Percentiles rank a stretch among this genome's conserved stretches.
Evolutionary conservation across 352 stramenopile genomes (phyloP).

Genomic region (Hyphochytrium catenoides): DNA sequence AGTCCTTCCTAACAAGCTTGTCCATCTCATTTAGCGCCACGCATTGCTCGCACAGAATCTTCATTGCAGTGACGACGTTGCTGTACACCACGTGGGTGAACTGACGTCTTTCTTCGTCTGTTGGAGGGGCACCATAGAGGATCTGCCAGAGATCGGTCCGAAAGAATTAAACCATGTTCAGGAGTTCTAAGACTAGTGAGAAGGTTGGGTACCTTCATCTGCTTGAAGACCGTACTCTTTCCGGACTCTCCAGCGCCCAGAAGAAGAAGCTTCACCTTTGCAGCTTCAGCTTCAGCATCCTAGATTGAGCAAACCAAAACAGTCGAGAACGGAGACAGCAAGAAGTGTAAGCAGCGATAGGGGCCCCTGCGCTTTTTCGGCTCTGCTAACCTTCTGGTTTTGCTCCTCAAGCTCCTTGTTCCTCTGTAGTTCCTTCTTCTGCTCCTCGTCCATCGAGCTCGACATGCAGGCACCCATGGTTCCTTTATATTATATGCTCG

Average conservation of each 20-base stretch:
- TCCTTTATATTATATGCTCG: too few relatives aligned
- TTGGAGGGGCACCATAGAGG: constrained; percentile 50
- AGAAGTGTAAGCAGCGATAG: too few relatives aligned
- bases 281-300: too few relatives aligned
- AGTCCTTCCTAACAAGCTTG: constrained; percentile 6
- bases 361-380: too few relatives aligned
- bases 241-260: constrained; percentile 79
- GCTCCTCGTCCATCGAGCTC: too few relatives aligned
- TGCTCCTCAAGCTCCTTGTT: too few relatives aligned
- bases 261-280: constrained; percentile 87
- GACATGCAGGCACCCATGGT: too few relatives aligned
- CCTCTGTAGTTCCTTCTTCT: constrained; percentile 10
- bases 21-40: constrained; percentile 26
- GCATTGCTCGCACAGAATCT: constrained; percentile 68
- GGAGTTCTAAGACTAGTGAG: background rate
- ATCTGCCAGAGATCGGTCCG: constrained; percentile 20
- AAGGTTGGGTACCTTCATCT: constrained; percentile 50
- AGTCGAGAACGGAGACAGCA: too few relatives aligned
- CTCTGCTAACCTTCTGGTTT: too few relatives aligned
- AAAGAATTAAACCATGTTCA: background rate
- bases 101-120: constrained; percentile 57
- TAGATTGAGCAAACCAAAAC: too few relatives aligned
- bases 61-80: constrained; percentile 69
- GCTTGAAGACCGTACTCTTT: constrained; percentile 83
- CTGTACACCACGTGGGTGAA: constrained; percentile 68